Base-by-base conservation (phyloP, 495 filamentous ascomycete genomes). In the Penicillium goetzii region DNA sequence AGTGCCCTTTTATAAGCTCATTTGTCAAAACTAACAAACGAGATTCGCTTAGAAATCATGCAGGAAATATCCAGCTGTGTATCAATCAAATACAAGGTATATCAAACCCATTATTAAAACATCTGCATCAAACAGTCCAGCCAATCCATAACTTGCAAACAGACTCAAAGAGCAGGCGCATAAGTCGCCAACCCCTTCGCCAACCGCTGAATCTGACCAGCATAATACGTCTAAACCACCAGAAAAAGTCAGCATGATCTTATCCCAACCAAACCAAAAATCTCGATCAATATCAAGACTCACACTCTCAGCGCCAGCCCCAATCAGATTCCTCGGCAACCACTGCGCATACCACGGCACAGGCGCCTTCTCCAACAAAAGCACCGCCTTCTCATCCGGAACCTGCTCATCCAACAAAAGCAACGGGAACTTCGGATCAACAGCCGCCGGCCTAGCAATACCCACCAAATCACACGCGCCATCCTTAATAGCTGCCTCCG, bases 381-480 rank as follows among this genome's bases (percentile, higher is more conserved):
- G 9, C n/a, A 32, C 59, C 21, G 84, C 84, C 63, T 87, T 76
- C 30, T 80, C 72, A 59, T 85, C 83, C 36, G 61, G 54, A 5
- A 88, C 67, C 50, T 76, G 68, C 60, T 79, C 74, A 71, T 88
- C 86, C 43, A 89, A 68, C 40, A 88, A 67, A 41, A 83, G 56
- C 19, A 76, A 75, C 4, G 87, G 80, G 26, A 86, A 71, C 12
- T 68, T 61, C 0, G 86, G 82, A 56, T 83, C 65, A 19, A 84
- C 58, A 28, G 80, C 76, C 2, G 85, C 80, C 12, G 86, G 86
- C 17, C 86, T 70, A 0, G 72, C 85, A 52, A 89, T 72, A 2
- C 86, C 86, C 30, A 89, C 73, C 30, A 88, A 59, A 64, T 88
- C 85, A 71, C 86, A 88, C 9, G 82, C 82, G 12, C 78, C 80